Conservation (phyloP, 176 grass and related monocot species). For the Rhynchospora tenuis region DNA sequence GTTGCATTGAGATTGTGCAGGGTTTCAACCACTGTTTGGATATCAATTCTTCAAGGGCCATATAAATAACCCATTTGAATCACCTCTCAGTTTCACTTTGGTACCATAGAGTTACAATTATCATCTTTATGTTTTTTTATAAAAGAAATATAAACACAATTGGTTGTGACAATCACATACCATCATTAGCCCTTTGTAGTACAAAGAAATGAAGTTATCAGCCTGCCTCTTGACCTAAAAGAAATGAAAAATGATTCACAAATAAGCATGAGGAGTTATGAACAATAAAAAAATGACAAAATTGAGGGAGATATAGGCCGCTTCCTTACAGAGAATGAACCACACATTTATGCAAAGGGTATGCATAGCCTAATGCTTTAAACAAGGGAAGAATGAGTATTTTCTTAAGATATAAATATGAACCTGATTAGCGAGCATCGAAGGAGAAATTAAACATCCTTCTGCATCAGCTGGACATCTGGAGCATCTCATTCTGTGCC, state of each 20-base stretch:
- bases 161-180: constrained; percentile 31
- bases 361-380: no score
- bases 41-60: neutral
- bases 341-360: neutral
- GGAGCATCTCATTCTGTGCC: constrained; percentile 60
- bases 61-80: neutral
- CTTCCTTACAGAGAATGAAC: neutral
- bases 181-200: constrained; percentile 83
- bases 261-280: constrained; percentile 3
- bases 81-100: neutral
- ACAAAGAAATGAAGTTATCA: constrained; percentile 74
- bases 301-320: neutral
- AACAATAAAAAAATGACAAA: neutral
- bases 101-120: neutral
- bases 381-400: neutral
- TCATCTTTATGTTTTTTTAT: neutral
- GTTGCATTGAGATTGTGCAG: neutral
- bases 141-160: neutral
- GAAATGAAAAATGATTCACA: constrained; percentile 12
- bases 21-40: neutral
- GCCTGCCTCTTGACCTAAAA: constrained; percentile 87
- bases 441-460: constrained; percentile 55
- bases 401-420: neutral
- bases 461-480: constrained; percentile 70
- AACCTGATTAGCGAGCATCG: constrained; percentile 86